Base-by-base conservation (phyloP, 2,329 filamentous ascomycete species). In the Sclerotiophoma versabilis region DNA sequence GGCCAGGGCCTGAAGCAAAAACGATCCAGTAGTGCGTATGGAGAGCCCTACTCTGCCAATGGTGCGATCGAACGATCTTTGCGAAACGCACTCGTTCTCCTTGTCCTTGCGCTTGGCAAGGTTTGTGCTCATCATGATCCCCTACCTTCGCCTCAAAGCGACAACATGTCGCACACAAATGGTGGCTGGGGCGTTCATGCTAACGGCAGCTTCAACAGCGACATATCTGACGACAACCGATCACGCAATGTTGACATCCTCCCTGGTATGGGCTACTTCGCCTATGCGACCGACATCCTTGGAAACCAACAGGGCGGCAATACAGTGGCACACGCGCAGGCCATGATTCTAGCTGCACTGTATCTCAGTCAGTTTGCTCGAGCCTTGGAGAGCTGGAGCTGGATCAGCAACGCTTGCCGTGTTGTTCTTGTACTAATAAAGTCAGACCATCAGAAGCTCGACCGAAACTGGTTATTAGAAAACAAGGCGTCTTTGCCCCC, bases 321-420 rank as follows among this genome's bases (percentile, higher is more conserved):
- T 57, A 90, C 90, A 36, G 80, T 98, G 54, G 87, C 89, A 60
- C 89, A 95, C 69, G 91, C 96, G 4, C 93, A 96, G 72, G 91
- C 90, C 7, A 87, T 88, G 64, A 85, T 98, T 20, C 82, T 98
- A 39, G 92, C 92, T 14, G 92, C 91, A 2, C 77, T 99, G 5
- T 99, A 96, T 71, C 88, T 93, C 59, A 92, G 92, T 3, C 95
- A 98, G 72, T 79, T 97, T 22, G 93, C 88, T 0, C 85, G 93
- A 42, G 90, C 95, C 0, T 80, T 97, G 63, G 91, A 96, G 70
- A 98, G 93, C 68, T 93, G 86, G 79, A 84, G 80, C 53, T 89
- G 86, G 84, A 87, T 88, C 56, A 82, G 78, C 33, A 82, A 83
- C 64, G 86, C 85, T 5, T 84, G 84, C 38, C 78, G 84, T 49